phyloP scores from a whole-genome alignment of 1,139 yeast genomes.

The Taphrina pruni region DNA sequence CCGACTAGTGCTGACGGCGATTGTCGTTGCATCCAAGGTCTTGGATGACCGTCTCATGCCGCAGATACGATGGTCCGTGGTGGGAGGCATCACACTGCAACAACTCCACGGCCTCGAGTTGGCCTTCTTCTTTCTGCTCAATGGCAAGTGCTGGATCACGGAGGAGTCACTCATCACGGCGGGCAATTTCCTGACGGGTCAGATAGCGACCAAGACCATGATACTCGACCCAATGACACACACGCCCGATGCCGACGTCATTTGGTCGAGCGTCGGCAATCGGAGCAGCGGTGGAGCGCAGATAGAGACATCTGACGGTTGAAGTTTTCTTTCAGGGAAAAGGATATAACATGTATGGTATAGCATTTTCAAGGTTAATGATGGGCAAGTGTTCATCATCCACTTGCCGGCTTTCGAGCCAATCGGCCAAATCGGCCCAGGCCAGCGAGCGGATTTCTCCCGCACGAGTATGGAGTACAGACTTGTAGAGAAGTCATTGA shows the following conservation, averaged over 20 bases:
- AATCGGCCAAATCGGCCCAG: no score
- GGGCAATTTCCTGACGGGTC: slow-evolving; percentile 21
- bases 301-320: no score
- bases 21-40: slow-evolving; percentile 37
- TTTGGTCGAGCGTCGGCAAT: slow-evolving; percentile 40
- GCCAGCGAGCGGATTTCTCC: no score
- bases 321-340: no score
- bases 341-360: no score
- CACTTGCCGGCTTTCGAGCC: no score
- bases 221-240: slow-evolving; percentile 25
- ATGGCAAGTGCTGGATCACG: slow-evolving; percentile 37
- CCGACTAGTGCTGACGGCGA: slow-evolving; percentile 29
- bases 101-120: slow-evolving; percentile 39
- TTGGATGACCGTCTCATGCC: slow-evolving; percentile 35
- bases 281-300: neutral
- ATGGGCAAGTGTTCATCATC: no score
- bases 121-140: slow-evolving; percentile 33
- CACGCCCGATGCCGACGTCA: slow-evolving; percentile 26
- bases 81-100: slow-evolving; percentile 33
- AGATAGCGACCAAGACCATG: neutral
- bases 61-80: slow-evolving; percentile 34
- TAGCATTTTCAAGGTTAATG: no score
- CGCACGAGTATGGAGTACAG: no score
- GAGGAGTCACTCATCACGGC: slow-evolving; percentile 30
- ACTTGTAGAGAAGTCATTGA: no score